Evolutionary conservation across 2,329 filamentous ascomycete genomes (phyloP), one percentile per base, ranked within the genome.

Genomic region (Pseudogymnoascus sp.): DNA sequence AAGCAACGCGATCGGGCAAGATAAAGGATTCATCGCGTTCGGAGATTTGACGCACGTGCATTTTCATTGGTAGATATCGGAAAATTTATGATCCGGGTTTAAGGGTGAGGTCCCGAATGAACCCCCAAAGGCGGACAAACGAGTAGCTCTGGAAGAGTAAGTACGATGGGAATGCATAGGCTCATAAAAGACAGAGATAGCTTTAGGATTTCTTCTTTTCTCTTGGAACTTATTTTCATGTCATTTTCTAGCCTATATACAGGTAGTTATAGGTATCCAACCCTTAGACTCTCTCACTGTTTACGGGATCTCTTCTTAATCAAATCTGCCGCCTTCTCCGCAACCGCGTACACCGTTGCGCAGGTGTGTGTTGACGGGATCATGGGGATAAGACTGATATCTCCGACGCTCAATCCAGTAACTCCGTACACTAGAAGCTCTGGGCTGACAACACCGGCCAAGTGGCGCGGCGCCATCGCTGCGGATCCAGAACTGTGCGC

Each of bases 401-500:
- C 62, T 38, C 60, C 65, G 8, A 67, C 42, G 5, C 65, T 64
- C 16, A 67, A 28, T 9, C 62, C 62, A 30, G 42, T 58, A 12
- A 66, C 59, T 16, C 65, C 66, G 63, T 67, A 62, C 14, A 67
- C 66, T 9, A 30, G 42, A 36, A 67, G 59, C 23, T 64, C 62
- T 9, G 45, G 28, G 62, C 66, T 63, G 22, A 67, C 66, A 12
- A 66, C 64, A 49, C 66, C 66, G 3, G 65, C 66, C 33, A 62
- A 14, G 22, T 64, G 58, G 36, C 60, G 55, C 1, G 65, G 63
- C 6, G 55, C 58, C 64, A 64, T 67, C n/a, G 64, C 59, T 39
- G 58, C 62, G 5, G 64, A 63, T 6, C 66, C 76, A 19, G 49
- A 55, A 35, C 5, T 72, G 69, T 79, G 76, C 65, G 76, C 77